These are phyloP conservation scores for Diaporthe sp. DNA, from an alignment of 2,329 filamentous ascomycete genomes.

Conservation along the genomic window DNA sequence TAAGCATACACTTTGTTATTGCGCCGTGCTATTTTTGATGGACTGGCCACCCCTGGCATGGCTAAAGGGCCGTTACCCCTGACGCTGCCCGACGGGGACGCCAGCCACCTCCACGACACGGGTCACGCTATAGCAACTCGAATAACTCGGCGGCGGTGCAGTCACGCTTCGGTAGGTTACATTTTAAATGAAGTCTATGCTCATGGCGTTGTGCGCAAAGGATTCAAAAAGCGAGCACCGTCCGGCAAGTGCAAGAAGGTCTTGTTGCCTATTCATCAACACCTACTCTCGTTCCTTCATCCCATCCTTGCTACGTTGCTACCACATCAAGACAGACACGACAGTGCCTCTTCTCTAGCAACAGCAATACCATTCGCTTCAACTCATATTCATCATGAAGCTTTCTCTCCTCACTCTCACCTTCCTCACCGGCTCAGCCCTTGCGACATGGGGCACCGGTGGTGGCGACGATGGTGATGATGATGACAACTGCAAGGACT, in stretches of 20 bases:
- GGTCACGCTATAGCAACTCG: constrained; percentile 20
- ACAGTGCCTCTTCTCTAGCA: not conserved
- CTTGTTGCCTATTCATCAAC: not conserved
- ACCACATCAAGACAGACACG: not conserved
- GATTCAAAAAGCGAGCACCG: not conserved
- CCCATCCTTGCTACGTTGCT: not conserved
- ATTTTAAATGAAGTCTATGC: constrained; percentile 29
- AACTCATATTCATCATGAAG: constrained; percentile 3
- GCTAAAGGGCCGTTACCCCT: not conserved
- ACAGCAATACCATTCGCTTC: not conserved
- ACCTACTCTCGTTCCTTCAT: not conserved
- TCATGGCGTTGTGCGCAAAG: not conserved
- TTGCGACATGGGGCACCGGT: constrained; percentile 11
- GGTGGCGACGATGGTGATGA: not conserved
- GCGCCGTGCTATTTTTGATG: constrained; percentile 12
- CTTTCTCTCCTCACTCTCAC: constrained; percentile 11
- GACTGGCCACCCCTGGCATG: constrained; percentile 22
- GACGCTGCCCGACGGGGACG: constrained; percentile 14
- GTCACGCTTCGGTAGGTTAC: constrained; percentile 19
- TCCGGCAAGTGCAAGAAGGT: not conserved
- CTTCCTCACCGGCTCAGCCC: not conserved
- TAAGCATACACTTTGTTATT: constrained; percentile 25
- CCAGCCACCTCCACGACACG: constrained; percentile 27
- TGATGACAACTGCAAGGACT: constrained; percentile 13
- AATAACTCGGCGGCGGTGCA: constrained; percentile 19